Conservation (phyloP, 371 early-diverging fungal species). For the Mucor irregularis region DNA sequence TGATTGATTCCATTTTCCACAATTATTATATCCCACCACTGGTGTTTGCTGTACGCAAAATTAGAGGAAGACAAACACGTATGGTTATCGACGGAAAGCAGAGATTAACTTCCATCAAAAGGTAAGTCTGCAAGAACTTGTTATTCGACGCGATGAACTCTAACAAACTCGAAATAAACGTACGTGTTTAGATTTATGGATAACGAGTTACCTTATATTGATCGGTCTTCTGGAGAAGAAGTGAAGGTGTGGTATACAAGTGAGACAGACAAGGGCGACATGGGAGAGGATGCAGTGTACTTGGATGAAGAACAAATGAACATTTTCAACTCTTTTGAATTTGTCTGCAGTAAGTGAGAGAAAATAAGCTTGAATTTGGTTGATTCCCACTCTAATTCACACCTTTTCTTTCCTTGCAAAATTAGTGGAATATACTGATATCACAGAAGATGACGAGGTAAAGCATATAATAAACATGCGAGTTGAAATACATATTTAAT, state of each 20-base stretch:
- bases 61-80: conserved; percentile 6
- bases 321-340: conserved; percentile 19
- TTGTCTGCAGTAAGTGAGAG: conserved; percentile 28
- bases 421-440: conserved; percentile 33
- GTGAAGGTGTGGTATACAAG: neutral
- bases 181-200: conserved; percentile 33
- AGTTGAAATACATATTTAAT: no score
- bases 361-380: neutral
- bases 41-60: conserved; percentile 24
- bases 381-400: neutral
- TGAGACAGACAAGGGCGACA: conserved; percentile 6
- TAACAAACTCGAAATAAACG: neutral
- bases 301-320: conserved; percentile 12
- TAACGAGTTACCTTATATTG: conserved; percentile 35
- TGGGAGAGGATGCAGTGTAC: neutral
- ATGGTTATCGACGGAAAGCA: conserved; percentile 46
- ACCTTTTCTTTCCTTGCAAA: neutral
- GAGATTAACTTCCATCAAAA: conserved; percentile 31
- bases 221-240: conserved; percentile 5
- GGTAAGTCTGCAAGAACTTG: conserved; percentile 7
- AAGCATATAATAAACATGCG: neutral
- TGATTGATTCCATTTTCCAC: conserved; percentile 39
- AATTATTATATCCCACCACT: conserved; percentile 44
- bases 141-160: neutral
- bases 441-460: conserved; percentile 37